Conservation (phyloP, 768 basidiomycete genomes). For the Phylloporus sp. region DNA sequence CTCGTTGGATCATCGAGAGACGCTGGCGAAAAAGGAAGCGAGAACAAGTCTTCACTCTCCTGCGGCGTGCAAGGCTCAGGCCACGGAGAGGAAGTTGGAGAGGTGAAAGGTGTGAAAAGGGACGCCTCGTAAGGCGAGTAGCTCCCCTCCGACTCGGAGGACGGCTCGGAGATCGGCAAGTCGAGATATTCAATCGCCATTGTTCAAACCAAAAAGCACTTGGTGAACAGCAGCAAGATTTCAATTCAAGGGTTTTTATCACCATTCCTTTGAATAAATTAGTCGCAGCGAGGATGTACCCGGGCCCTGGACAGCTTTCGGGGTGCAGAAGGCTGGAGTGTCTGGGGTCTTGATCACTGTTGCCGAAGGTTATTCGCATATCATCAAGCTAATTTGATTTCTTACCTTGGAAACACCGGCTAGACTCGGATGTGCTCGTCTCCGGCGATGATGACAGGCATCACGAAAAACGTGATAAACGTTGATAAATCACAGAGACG, state of each 20-base stretch:
- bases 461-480: too few relatives aligned
- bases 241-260: background rate
- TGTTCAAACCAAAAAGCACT: background rate
- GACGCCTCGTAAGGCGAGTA: conserved; percentile 7
- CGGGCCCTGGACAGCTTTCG: background rate
- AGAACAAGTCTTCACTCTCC: conserved; percentile 6
- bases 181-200: conserved; percentile 1
- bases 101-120: conserved; percentile 11
- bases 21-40: conserved; percentile 14
- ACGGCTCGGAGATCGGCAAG: conserved; percentile 4
- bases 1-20: conserved; percentile 16
- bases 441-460: too few relatives aligned
- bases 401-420: too few relatives aligned
- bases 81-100: conserved; percentile 1
- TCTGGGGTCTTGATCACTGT: conserved; percentile 5
- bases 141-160: background rate
- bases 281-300: background rate
- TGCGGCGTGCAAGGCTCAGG: background rate
- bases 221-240: background rate
- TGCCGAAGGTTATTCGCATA: too few relatives aligned
- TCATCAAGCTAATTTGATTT: too few relatives aligned
- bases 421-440: too few relatives aligned
- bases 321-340: background rate
- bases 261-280: background rate
- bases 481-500: background rate